Conservation (phyloP, 169 alveolate genomes). For the Amoebophrya sp. region DNA sequence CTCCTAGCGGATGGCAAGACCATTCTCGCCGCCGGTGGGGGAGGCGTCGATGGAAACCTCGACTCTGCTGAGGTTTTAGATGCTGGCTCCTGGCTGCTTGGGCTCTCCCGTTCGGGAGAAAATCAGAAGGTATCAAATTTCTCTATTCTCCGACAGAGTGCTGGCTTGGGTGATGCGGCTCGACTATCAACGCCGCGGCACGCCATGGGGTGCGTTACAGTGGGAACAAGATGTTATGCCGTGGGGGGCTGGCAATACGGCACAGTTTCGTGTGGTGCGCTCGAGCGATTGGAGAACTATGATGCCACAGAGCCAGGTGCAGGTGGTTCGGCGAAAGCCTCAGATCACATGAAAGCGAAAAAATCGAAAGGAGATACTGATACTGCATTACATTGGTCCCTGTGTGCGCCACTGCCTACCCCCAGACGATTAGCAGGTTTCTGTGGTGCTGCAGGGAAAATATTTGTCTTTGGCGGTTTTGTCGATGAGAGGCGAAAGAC, state of each 20-base stretch:
- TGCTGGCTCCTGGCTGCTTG: too few relatives aligned
- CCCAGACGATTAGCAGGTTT: not conserved
- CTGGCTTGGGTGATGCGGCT: not conserved
- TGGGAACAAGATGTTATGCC: not conserved
- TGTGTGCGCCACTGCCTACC: not conserved
- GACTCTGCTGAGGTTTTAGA: not conserved
- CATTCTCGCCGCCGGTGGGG: not conserved
- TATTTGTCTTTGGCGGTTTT: not conserved
- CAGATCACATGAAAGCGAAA: not conserved
- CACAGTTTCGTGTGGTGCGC: not conserved
- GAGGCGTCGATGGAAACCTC: not conserved
- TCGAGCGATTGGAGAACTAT: not conserved
- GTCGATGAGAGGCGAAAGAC: not conserved
- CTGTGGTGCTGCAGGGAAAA: not conserved
- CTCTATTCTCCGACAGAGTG: too few relatives aligned
- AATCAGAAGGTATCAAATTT: too few relatives aligned
- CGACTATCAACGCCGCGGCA: not conserved
- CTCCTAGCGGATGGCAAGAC: not conserved
- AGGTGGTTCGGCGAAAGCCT: not conserved
- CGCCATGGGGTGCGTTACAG: not conserved
- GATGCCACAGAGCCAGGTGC: not conserved
- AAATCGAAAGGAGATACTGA: not conserved
- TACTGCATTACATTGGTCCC: not conserved
- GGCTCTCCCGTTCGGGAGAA: not conserved
- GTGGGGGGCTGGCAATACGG: not conserved